phyloP scores from a whole-genome alignment of 2,329 filamentous ascomycete genomes.

The Fusarium poae region DNA sequence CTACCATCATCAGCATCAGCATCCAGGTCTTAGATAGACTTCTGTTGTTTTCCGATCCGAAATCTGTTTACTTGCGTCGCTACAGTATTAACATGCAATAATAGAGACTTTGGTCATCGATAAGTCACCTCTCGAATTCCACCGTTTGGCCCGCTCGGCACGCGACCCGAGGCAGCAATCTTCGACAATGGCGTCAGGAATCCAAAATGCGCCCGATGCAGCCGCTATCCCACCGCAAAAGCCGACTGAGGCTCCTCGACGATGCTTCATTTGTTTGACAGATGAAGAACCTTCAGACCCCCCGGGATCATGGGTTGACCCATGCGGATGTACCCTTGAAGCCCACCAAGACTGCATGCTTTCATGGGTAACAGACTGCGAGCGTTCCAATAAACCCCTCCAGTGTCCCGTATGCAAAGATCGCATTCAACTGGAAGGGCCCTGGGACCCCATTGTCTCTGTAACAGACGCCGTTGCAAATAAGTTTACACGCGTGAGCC shows the following conservation, averaged over 20 bases:
- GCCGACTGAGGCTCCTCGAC: slow-evolving; percentile 52
- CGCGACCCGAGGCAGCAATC: slow-evolving; percentile 33
- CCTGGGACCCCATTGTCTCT: slow-evolving; percentile 78
- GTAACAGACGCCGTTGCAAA: slow-evolving; percentile 71
- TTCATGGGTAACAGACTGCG: slow-evolving; percentile 93
- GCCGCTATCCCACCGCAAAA: slow-evolving; percentile 15
- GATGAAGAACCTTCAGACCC: slow-evolving; percentile 65
- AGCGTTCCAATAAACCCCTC: slow-evolving; percentile 75
- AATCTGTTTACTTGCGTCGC: neutral
- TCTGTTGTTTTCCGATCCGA: neutral
- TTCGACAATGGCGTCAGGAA: slow-evolving; percentile 31
- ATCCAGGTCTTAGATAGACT: slow-evolving; percentile 19
- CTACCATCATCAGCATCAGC: slow-evolving; percentile 22
- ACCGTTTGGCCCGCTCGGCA: slow-evolving; percentile 16
- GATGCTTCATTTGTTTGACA: slow-evolving; percentile 74
- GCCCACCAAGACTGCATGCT: slow-evolving; percentile 92
- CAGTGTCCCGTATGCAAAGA: slow-evolving; percentile 91
- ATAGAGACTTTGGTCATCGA: neutral
- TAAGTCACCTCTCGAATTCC: neutral
- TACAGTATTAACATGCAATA: slow-evolving; percentile 28
- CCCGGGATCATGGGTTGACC: slow-evolving; percentile 79
- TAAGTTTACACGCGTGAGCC: slow-evolving; percentile 65
- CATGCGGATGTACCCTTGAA: slow-evolving; percentile 90
- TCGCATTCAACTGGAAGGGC: slow-evolving; percentile 80
- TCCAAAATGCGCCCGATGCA: slow-evolving; percentile 11